These are phyloP conservation scores for Tetramitus jugosus DNA, from an alignment of 208 protist genomes.

Conservation along the genomic window DNA sequence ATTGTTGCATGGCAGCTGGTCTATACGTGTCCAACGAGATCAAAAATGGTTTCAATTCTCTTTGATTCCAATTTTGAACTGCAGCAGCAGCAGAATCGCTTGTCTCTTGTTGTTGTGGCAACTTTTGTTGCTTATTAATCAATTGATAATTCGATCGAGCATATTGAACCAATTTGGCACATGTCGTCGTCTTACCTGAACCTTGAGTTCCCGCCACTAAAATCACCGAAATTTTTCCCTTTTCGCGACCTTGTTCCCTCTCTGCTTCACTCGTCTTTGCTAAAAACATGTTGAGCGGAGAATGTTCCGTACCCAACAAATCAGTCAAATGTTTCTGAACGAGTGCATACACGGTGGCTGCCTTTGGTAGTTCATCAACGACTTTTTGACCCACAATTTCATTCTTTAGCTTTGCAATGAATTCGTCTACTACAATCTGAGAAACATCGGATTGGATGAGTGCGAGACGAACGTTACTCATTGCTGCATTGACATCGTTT, in stretches of 20 bases:
- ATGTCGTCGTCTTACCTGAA: conserved; percentile 4
- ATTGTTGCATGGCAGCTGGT: not conserved
- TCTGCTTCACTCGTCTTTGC: not conserved
- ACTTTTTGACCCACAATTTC: not conserved
- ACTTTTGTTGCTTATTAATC: too few species aligned
- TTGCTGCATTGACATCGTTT: conserved; percentile 2
- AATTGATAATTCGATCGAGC: too few species aligned
- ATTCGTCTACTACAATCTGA: not conserved
- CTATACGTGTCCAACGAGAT: not conserved
- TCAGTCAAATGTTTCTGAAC: not conserved
- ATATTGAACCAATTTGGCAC: too few species aligned
- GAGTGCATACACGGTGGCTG: not conserved
- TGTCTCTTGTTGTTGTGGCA: too few species aligned
- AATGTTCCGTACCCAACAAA: not conserved
- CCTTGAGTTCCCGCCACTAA: conserved; percentile 8
- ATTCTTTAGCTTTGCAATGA: not conserved
- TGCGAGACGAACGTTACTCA: not conserved
- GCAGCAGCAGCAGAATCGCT: not conserved
- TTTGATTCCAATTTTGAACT: not conserved
- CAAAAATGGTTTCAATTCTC: not conserved
- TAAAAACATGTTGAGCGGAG: not conserved
- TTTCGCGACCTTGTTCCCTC: not conserved
- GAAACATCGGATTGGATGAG: not conserved
- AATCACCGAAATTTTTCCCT: not conserved
- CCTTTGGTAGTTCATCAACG: not conserved